phyloP scores from a whole-genome alignment of 1,139 yeast species.

The Scheffersomyces stambukii region DNA sequence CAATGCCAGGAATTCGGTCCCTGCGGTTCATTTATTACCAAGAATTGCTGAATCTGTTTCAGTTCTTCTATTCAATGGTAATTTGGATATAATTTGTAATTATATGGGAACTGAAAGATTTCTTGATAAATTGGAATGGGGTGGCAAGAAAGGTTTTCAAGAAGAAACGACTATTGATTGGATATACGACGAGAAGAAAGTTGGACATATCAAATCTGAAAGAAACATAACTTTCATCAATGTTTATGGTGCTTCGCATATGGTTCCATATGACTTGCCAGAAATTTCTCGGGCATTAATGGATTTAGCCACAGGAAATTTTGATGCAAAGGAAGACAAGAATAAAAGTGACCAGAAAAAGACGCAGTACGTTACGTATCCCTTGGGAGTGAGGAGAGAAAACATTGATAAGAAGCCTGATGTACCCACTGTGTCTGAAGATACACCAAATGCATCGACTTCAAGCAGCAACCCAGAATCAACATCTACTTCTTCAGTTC shows the following conservation, averaged over 20 bases:
- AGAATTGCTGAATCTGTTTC: conserved; percentile 56
- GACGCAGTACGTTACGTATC: conserved; percentile 24
- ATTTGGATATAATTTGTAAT: conserved; percentile 86
- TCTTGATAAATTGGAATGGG: conserved; percentile 64
- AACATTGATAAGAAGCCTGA: conserved; percentile 4
- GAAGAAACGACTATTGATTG: conserved; percentile 39
- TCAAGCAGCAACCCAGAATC: conserved; percentile 7
- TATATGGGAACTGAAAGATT: conserved; percentile 68
- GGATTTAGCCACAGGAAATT: conserved; percentile 44
- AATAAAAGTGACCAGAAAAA: too few relatives aligned
- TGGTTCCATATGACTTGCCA: conserved; percentile 90
- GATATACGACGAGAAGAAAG: conserved; percentile 43
- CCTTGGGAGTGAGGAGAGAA: conserved; percentile 22
- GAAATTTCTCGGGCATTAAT: conserved; percentile 65
- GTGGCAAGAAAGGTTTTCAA: conserved; percentile 57
- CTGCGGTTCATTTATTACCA: conserved; percentile 67
- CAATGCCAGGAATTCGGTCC: conserved; percentile 48
- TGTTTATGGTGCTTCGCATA: conserved; percentile 77
- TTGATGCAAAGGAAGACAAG: conserved; percentile 16
- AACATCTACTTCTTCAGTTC: conserved; percentile 2
- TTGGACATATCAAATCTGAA: conserved; percentile 53
- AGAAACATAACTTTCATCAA: conserved; percentile 76
- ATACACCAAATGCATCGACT: conserved; percentile 14
- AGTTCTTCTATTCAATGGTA: conserved; percentile 79
- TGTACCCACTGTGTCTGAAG: conserved; percentile 4